Evolutionary conservation across 1,284 basidiomycete genomes (phyloP), one percentile per base, ranked within the genome.

Genomic region (Pseudozyma hubeiensis): DNA sequence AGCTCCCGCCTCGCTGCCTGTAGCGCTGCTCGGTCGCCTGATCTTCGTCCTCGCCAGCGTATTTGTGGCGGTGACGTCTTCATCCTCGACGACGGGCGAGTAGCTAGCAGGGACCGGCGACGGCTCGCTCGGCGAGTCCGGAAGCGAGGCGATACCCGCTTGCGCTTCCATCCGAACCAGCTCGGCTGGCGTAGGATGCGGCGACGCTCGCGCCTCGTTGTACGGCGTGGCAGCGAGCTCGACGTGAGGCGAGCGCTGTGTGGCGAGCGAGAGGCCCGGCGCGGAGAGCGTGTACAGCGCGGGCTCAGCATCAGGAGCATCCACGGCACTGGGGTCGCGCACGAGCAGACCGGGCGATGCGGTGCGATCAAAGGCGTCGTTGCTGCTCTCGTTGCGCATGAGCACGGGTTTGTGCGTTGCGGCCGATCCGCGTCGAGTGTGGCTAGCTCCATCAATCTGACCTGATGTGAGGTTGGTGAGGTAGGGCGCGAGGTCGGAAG

Each of bases 91-190:
- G 29, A 44, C 55, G 0, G 69, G 69, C 24, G 64, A 66, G 7
- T 72, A 67, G 53, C 43, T 62, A 17, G 53, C 49, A 10, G 69
- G 69, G 9, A 72, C 53, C 19, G 64, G 64, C 9, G 69, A 72
- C 7, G 69, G 64, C 49, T 72, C 65, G 51, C 76, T 76, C 1
- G 79, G 79, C 31, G 73, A 64, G 33, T 71, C 60, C 4, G 79
- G 79, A 7, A 69, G 56, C 17, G 55, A 64, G 14, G 79, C 79
- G 31, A 75, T 64, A n/a, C 79, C 79, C n/a, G 79, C 79, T 41
- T 75, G 64, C 0, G 79, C 79, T 43, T 81, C 78, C 65, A 77
- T 71, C 8, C 68, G 70, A 14, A 81, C 77, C 7, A 70, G 24
- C 53, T 81, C 70, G 13, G 79, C 79, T 7, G 79, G 79, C 6